Conservation (phyloP, 2,329 filamentous ascomycete genomes). For the Talaromyces sp. region DNA sequence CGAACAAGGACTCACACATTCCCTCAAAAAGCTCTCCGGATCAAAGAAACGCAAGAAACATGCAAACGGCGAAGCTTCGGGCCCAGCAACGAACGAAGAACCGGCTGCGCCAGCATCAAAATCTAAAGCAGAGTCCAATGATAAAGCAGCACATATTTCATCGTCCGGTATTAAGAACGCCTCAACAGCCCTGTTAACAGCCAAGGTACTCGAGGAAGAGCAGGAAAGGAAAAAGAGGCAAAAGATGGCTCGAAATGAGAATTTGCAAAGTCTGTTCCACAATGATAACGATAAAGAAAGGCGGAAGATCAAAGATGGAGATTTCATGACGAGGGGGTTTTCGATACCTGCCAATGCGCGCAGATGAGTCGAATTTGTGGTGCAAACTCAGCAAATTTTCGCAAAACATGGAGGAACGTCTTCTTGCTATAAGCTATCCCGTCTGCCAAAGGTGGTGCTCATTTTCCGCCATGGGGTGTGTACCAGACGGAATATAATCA, state of each 20-base stretch:
- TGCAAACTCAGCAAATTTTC: background rate
- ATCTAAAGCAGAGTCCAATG: conserved; percentile 17
- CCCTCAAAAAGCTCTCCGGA: conserved; percentile 70
- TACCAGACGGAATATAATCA: too few relatives aligned
- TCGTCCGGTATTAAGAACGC: conserved; percentile 73
- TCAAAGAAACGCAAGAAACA: conserved; percentile 73
- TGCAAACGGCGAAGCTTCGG: conserved; percentile 33
- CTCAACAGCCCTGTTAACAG: conserved; percentile 77
- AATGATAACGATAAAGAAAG: conserved; percentile 32
- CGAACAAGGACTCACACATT: conserved; percentile 72
- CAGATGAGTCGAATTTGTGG: conserved; percentile 22
- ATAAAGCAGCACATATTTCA: conserved; percentile 29
- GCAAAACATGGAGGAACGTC: background rate
- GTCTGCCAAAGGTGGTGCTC: background rate
- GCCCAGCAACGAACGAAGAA: conserved; percentile 2
- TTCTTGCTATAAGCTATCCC: background rate
- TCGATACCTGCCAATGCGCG: conserved; percentile 45
- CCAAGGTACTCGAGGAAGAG: conserved; percentile 81
- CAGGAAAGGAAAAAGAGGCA: conserved; percentile 73
- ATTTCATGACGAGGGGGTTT: conserved; percentile 58
- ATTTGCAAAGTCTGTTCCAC: conserved; percentile 50
- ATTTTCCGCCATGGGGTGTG: too few relatives aligned
- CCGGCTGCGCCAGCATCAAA: conserved; percentile 13
- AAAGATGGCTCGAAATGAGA: conserved; percentile 53
- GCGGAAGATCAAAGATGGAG: conserved; percentile 39